Base-by-base conservation (phyloP, 306 rosid genomes). In the Senna siamea region DNA sequence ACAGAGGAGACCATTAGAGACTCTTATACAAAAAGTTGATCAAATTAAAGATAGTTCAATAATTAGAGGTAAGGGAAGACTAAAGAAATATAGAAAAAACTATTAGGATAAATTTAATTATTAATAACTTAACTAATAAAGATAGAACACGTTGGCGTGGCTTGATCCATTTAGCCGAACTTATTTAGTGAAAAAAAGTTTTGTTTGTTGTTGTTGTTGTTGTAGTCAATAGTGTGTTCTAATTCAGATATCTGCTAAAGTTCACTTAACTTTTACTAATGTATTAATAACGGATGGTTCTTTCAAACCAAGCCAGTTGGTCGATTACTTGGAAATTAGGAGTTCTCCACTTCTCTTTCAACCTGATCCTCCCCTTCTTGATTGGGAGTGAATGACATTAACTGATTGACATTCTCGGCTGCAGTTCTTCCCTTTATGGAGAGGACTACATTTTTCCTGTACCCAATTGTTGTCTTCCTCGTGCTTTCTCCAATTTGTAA, bases 401-500 rank as follows among this genome's bases (percentile, higher is more conserved):
- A 57, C 78, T 64, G 43, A 72, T 58, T 68, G 32, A 56, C 35
- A 11, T 11, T 86, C 10, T 61, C 47, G 75, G 65, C 32, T 92
- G 88, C 88, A 93, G 98, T 91, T 46, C 85, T 93, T 55, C 98
- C 98, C 48, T 93, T 93, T 81, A 78, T 91, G 78, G 97, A 93
- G 88, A 90, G 90, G 82, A 93, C 97, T 55, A 87, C 98, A 22
- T 87, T 93, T 73, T 93, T 93, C 73, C 85, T 93, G 60, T 93
- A 89, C 97, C 98, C 98, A 61, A 93, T 93, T 60, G 95, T 97
- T 48, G 83, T 84, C 68, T 90, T 87, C 60, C 83, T 93, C 53
- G 90, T 91, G 79, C 93, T 93, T 53, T 89, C 97, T 73, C 97
- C 98, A 5, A 89, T 93, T 73, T 89, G 97, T 93, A 89, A 93